Percentiles rank a stretch among this genome's conserved stretches.
Conservation (phyloP, 2,329 filamentous ascomycete species). For the Penicillium verrucosum region DNA sequence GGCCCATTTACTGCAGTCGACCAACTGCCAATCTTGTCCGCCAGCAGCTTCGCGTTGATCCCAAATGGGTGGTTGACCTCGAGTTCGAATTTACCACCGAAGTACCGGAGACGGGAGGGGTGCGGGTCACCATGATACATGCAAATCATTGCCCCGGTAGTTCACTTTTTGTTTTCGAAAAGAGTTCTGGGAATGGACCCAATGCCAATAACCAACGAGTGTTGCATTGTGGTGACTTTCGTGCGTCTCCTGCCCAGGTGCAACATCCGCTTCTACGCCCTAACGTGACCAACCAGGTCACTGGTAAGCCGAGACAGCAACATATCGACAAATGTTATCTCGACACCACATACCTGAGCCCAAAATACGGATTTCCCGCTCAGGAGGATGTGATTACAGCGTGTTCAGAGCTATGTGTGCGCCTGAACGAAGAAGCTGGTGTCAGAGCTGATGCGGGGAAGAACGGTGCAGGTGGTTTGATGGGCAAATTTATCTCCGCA, state of each 20-base stretch:
- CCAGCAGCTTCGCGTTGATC: constrained; percentile 79
- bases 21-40: constrained; percentile 87
- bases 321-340: constrained; percentile 94
- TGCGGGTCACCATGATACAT: constrained; percentile 87
- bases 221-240: constrained; percentile 92
- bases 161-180: constrained; percentile 90
- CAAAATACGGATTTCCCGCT: constrained; percentile 88
- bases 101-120: constrained; percentile 77
- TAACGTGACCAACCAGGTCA: constrained; percentile 65
- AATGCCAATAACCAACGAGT: constrained; percentile 69
- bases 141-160: constrained; percentile 97
- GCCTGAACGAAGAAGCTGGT: constrained; percentile 63
- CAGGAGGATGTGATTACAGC: constrained; percentile 84
- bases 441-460: constrained; percentile 57
- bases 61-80: constrained; percentile 78
- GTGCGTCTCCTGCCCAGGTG: constrained; percentile 81
- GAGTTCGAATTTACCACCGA: constrained; percentile 79
- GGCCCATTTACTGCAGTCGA: constrained; percentile 92
- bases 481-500: constrained; percentile 60
- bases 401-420: constrained; percentile 83
- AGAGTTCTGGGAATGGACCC: constrained; percentile 60
- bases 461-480: constrained; percentile 54
- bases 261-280: constrained; percentile 77
- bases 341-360: constrained; percentile 94
- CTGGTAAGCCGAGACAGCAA: constrained; percentile 72